Percentiles rank a stretch among this genome's conserved stretches.
Conservation (phyloP, 2,329 filamentous ascomycete species). For the Meredithiella fracta region DNA sequence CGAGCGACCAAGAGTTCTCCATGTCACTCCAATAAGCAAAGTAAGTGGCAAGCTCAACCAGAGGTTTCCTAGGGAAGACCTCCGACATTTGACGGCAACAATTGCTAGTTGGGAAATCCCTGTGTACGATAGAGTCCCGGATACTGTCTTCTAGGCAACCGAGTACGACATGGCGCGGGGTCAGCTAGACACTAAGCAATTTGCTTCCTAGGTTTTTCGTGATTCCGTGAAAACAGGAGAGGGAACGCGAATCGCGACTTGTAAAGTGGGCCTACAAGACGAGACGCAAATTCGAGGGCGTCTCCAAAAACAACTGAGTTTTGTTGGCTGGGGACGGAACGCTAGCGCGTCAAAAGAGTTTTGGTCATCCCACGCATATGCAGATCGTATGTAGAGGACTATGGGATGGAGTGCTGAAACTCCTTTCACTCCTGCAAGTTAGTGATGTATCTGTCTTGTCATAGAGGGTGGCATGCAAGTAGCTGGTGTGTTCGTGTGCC, state of each 20-base stretch:
- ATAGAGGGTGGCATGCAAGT: neutral
- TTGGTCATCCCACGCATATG: neutral
- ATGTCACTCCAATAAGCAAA: neutral
- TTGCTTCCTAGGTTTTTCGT: too few species aligned
- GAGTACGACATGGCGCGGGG: neutral
- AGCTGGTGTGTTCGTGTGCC: neutral
- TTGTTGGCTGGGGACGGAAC: neutral
- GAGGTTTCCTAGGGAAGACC: neutral
- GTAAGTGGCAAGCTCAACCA: neutral
- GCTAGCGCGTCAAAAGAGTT: neutral
- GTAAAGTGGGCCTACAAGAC: too few species aligned
- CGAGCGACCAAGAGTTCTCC: too few species aligned
- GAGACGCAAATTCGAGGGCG: too few species aligned
- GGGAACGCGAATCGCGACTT: too few species aligned
- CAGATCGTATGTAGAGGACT: neutral
- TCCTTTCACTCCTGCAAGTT: neutral
- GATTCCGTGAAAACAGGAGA: too few species aligned
- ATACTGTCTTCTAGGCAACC: neutral
- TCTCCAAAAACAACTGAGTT: too few species aligned
- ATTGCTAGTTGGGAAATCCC: neutral
- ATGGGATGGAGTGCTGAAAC: neutral
- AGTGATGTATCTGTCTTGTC: neutral
- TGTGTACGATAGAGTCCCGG: neutral
- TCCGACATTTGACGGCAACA: too few species aligned
- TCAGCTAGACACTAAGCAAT: neutral